These are phyloP conservation scores for Apiospora phragmitis DNA, from an alignment of 2,329 filamentous ascomycete species.

Conservation along the genomic window DNA sequence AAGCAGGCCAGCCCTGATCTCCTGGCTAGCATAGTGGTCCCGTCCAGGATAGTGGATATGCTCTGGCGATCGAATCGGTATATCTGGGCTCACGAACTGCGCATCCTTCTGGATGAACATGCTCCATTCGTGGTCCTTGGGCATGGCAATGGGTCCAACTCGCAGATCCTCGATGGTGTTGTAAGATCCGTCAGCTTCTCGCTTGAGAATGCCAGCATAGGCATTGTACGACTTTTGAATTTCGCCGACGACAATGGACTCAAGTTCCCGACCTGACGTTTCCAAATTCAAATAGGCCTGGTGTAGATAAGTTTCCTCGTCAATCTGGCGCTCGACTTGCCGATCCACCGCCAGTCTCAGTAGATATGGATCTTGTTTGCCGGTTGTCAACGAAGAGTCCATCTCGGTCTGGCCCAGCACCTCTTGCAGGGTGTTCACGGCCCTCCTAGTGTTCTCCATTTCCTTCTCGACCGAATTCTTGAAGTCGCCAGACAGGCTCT, in stretches of 20 bases:
- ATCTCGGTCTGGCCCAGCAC: slow-evolving; percentile 76
- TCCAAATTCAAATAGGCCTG: slow-evolving; percentile 96
- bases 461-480: slow-evolving; percentile 97
- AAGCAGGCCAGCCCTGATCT: slow-evolving; percentile 86
- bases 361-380: slow-evolving; percentile 91
- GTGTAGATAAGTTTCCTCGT: slow-evolving; percentile 97
- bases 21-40: slow-evolving; percentile 76
- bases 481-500: slow-evolving; percentile 88
- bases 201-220: slow-evolving; percentile 86
- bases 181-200: slow-evolving; percentile 82
- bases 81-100: slow-evolving; percentile 81
- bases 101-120: slow-evolving; percentile 78
- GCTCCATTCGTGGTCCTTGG: slow-evolving; percentile 90
- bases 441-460: slow-evolving; percentile 79
- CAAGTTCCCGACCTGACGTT: slow-evolving; percentile 88
- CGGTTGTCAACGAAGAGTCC: slow-evolving; percentile 72
- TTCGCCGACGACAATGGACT: slow-evolving; percentile 94
- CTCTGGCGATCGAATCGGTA: slow-evolving; percentile 75
- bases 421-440: slow-evolving; percentile 80
- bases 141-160: slow-evolving; percentile 84
- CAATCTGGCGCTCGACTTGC: slow-evolving; percentile 87
- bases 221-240: slow-evolving; percentile 98
- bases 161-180: slow-evolving; percentile 78
- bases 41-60: slow-evolving; percentile 91
- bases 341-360: slow-evolving; percentile 83